phyloP scores from a whole-genome alignment of 2,329 filamentous ascomycete genomes.

The Hirsutella rhossiliensis region DNA sequence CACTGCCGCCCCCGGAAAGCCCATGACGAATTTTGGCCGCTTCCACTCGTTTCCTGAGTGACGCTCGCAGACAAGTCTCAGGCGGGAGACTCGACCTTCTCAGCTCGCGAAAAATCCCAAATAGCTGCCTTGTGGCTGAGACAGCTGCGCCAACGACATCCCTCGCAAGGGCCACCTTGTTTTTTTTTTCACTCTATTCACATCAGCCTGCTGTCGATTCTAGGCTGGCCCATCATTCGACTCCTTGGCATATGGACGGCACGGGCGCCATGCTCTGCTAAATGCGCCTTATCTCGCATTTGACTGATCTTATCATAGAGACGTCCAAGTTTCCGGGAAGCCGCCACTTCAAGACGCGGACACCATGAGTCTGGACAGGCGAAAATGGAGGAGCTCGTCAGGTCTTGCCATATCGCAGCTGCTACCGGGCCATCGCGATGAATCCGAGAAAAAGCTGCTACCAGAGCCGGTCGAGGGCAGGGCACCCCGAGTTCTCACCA shows the following conservation, averaged over 20 bases:
- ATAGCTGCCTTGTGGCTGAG: slow-evolving; percentile 11
- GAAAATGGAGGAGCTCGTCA: slow-evolving; percentile 22
- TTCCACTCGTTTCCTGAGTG: slow-evolving; percentile 8
- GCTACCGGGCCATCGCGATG: slow-evolving; percentile 8
- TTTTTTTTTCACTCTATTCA: neutral
- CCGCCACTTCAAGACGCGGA: neutral
- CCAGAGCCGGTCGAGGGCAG: slow-evolving; percentile 16
- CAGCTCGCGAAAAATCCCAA: slow-evolving; percentile 4
- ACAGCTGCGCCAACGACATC: slow-evolving; percentile 6
- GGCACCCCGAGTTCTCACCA: slow-evolving; percentile 22
- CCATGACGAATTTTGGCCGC: neutral
- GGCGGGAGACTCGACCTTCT: slow-evolving; percentile 1
- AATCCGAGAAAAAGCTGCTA: slow-evolving; percentile 6
- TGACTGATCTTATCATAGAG: neutral
- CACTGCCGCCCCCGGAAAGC: neutral
- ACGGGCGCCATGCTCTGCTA: slow-evolving; percentile 1
- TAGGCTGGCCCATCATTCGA: neutral
- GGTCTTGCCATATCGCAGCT: slow-evolving; percentile 13
- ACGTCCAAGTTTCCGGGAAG: neutral
- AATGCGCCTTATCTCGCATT: neutral
- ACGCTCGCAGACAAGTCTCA: slow-evolving; percentile 8
- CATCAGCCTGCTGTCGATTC: neutral
- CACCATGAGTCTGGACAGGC: slow-evolving; percentile 20
- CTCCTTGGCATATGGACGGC: neutral
- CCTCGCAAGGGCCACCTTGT: neutral